A percentile compares a stretch with the other conserved stretches of the same genome.
Evolutionary conservation across 306 rosid species (phyloP).

Genomic region (Prunus padus): DNA sequence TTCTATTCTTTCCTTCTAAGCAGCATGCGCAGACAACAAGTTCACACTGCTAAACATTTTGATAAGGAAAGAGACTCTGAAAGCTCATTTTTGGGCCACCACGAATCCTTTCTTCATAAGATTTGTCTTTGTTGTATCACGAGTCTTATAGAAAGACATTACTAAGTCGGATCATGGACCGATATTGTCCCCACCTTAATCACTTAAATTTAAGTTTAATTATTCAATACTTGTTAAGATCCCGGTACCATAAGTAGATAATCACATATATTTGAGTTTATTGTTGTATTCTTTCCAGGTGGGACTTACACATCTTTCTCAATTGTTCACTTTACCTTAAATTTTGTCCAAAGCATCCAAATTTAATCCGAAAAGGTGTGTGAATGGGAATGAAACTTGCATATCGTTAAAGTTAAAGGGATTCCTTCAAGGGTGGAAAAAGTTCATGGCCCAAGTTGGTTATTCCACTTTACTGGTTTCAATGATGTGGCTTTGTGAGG

Average conservation of each 20-base stretch:
- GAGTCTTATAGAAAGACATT: too few species aligned
- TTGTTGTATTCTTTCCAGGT: too few species aligned
- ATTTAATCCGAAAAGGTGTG: slow-evolving; percentile 42
- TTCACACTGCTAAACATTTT: slow-evolving; percentile 27
- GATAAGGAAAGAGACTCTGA: slow-evolving; percentile 11
- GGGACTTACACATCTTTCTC: background rate
- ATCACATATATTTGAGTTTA: too few species aligned
- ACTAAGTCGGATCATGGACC: too few species aligned
- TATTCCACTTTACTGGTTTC: slow-evolving; percentile 38
- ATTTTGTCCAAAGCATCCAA: slow-evolving; percentile 24
- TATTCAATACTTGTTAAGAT: too few species aligned
- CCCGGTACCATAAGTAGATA: too few species aligned
- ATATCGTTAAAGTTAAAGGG: slow-evolving; percentile 27
- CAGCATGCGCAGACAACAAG: slow-evolving; percentile 28
- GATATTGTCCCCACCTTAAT: too few species aligned
- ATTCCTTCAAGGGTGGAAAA: slow-evolving; percentile 36
- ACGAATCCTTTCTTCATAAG: slow-evolving; percentile 10
- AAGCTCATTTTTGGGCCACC: slow-evolving; percentile 29
- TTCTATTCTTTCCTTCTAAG: slow-evolving; percentile 41
- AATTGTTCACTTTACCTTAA: slow-evolving; percentile 25
- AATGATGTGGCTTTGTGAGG: slow-evolving; percentile 40
- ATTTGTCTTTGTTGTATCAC: too few species aligned
- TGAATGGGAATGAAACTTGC: slow-evolving; percentile 39
- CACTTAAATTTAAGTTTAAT: too few species aligned
- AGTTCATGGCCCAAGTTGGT: slow-evolving; percentile 24